Evolutionary conservation across 371 early-diverging fungal genomes (phyloP), one percentile per base, ranked within the genome.

Genomic region (Mortierella sp.): DNA sequence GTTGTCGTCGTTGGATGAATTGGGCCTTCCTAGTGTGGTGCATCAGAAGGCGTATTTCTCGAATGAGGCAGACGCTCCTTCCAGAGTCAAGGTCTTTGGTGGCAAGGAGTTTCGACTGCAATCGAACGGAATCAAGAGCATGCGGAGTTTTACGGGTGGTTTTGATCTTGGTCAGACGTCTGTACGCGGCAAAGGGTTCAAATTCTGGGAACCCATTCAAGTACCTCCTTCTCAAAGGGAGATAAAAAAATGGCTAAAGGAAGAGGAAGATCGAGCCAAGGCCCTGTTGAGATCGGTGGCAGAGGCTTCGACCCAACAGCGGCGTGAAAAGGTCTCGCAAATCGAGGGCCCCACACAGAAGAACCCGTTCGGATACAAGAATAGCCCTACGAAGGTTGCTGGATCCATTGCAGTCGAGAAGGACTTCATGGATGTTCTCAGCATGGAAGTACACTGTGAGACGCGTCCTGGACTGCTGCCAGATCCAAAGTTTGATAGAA

Each of bases 21-120:
- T 70, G 26, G 59, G 64, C 0, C 39, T 87, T 0, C 83, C 83
- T 0, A 70, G 78, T 28, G 62, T 81, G 6, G 64, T 81, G 0
- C 88, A 93, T 42, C 80, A 79, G 26, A 85, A 84, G 32, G 93
- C 95, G 0, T 86, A 79, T 32, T 94, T 85, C 53, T 86, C 87
- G 11, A 80, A 89, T 34, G 84, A 82, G 4, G 58, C 56, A 0
- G 89, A 93, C 64, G 81, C 82, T 1, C 89, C 92, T 0, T 60
- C 69, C 4, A 72, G 58, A 19, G 63, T 78, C 12, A 85, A 84
- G 27, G 71, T 80, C 1, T 89, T 87, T 72, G 79, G 86, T 6
- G 89, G 86, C 1, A 83, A 82, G 50, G 85, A 86, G 24, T 86
- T 90, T 39, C 70, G 73, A 15, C 24, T 87, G 8, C 56, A 72